Percentiles rank a stretch among this genome's conserved stretches.
Conservation (phyloP, 345 rosid genomes). For the Citropsis articulata region DNA sequence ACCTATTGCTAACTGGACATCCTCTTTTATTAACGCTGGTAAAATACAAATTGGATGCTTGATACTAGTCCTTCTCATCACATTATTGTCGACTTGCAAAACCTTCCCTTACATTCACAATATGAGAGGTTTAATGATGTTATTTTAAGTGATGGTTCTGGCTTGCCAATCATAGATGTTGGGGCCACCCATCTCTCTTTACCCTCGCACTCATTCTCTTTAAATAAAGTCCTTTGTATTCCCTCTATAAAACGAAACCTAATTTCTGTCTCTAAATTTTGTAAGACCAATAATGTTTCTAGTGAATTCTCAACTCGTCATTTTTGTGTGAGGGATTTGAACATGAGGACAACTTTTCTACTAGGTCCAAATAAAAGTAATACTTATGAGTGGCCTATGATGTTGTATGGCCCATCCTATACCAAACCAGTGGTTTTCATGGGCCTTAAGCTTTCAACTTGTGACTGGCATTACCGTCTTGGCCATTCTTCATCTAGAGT, state of each 20-base stretch:
- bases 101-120: neutral
- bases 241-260: neutral
- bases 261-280: neutral
- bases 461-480: neutral
- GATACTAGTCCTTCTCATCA: neutral
- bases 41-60: neutral
- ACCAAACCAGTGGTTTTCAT: no score
- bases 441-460: no score
- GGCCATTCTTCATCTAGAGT: neutral
- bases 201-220: neutral
- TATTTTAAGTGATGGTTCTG: neutral
- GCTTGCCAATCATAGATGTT: neutral
- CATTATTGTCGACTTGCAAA: neutral
- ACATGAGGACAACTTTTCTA: neutral
- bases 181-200: neutral
- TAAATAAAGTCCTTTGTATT: neutral
- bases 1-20: no score
- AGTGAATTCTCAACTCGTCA: neutral
- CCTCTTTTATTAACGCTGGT: no score
- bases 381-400: neutral
- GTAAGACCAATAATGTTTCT: neutral
- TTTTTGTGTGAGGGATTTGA: neutral
- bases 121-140: neutral
- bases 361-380: no score
- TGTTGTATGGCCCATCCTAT: no score